Evolutionary conservation across 352 stramenopile species (phyloP).

Genomic region (Phytophthora capsici): DNA sequence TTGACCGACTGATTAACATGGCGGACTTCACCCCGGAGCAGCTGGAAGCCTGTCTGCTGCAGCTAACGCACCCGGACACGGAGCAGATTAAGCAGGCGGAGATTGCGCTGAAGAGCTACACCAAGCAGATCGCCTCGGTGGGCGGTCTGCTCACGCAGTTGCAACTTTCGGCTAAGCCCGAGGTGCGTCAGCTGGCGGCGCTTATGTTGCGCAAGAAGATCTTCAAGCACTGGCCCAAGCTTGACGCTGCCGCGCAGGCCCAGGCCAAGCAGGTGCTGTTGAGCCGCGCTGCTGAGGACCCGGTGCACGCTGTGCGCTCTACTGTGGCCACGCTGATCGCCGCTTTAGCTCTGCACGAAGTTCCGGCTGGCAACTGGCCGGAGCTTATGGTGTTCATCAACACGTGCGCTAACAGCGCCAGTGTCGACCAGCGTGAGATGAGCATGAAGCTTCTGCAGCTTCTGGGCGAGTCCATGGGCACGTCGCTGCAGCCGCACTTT

Average conservation of each 20-base stretch:
- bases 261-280: conserved; percentile 92
- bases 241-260: conserved; percentile 80
- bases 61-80: conserved; percentile 95
- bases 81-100: conserved; percentile 96
- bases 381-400: conserved; percentile 96
- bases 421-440: conserved; percentile 90
- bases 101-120: conserved; percentile 91
- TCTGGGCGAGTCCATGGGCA: conserved; percentile 93
- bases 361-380: conserved; percentile 84
- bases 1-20: conserved; percentile 46
- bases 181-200: conserved; percentile 92
- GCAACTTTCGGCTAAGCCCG: conserved; percentile 71
- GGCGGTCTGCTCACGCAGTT: conserved; percentile 91
- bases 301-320: conserved; percentile 88
- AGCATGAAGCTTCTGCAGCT: conserved; percentile 94
- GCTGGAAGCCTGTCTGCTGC: conserved; percentile 86
- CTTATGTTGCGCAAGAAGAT: conserved; percentile 96
- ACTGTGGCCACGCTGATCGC: conserved; percentile 86
- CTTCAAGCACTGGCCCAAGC: conserved; percentile 92
- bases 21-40: conserved; percentile 85
- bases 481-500: conserved; percentile 83
- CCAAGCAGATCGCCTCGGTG: conserved; percentile 91
- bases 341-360: conserved; percentile 81
- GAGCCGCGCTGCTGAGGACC: conserved; percentile 83
- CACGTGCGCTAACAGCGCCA: conserved; percentile 79